Base-by-base conservation (phyloP, 164 flowering plant species). In the Pachysandra terminalis region DNA sequence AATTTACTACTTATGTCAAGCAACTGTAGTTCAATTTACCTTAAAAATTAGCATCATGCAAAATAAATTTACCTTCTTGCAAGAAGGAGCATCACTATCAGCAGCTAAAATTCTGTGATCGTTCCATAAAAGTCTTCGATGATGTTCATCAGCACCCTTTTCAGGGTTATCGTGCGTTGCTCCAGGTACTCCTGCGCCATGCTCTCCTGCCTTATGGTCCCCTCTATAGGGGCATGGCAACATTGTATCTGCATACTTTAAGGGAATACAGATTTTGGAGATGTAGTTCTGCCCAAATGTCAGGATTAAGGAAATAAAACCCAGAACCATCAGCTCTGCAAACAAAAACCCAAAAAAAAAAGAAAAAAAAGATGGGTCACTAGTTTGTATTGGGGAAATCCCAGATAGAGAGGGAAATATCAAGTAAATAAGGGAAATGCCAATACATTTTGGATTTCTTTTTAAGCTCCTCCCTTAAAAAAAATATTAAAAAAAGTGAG, bases 241-340 rank as follows among this genome's bases (percentile, higher is more conserved):
- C 88, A 87, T 85, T 12, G 76, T 78, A 56, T 82, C 57, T 22
- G 81, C 84, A 23, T 60, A 10, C 25, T 65, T 65, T 41, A 63
- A 49, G 24, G 90, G 83, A 61, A 89, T 71, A 72, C 95, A 89
- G 8, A 89, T 82, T 60, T 60, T 71, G n/a, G 82, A 66, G 54
- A 86, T 84, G 78, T 70, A 76, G 64, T 15, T 65, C 68, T 86
- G 90, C 16, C 79, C 71, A n/a, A 85, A 85, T 5, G 87, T 80
- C 71, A 89, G 78, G 21, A 84, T 61, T 8, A 87, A 78, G 19
- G 91, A 89, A 74, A 87, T 84, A 76, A 89, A 86, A 13, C 95
- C 91, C 28, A 89, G 80, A 70, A 89, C 71, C 85, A 89, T 89
- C 71, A 89, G 73, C 79, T 82, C 90, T 88, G 87, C 68, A 71